These are phyloP conservation scores for Ziziphus jujuba DNA, from an alignment of 306 rosid genomes.

Conservation along the genomic window DNA sequence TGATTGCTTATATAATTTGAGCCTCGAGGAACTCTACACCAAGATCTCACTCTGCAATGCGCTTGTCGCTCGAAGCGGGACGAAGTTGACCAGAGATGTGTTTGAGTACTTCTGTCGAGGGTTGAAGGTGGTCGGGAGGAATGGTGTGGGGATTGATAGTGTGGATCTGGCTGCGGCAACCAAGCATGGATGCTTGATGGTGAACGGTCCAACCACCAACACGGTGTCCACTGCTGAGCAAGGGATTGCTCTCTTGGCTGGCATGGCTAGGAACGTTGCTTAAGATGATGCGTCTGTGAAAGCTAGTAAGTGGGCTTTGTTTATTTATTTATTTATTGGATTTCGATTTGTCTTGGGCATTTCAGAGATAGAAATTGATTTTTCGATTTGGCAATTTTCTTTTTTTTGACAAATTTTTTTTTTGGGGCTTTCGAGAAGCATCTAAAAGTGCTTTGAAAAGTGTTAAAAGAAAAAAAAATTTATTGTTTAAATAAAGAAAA, in stretches of 20 bases:
- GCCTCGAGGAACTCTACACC: conserved; percentile 84
- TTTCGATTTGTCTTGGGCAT: neutral
- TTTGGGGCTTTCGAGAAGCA: conserved; percentile 1
- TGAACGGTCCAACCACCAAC: conserved; percentile 95
- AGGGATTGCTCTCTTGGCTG: conserved; percentile 86
- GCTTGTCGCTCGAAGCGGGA: conserved; percentile 87
- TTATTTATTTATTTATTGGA: neutral
- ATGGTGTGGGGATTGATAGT: too few relatives aligned
- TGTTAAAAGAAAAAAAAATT: neutral
- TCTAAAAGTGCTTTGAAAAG: neutral
- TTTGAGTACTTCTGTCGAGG: conserved; percentile 88
- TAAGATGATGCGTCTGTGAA: conserved; percentile 93
- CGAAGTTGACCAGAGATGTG: conserved; percentile 87
- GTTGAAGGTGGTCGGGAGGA: conserved; percentile 96
- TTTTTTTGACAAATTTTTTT: neutral
- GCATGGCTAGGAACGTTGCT: conserved; percentile 97
- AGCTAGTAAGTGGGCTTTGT: conserved; percentile 53
- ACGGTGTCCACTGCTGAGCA: conserved; percentile 97
- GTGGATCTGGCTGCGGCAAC: conserved; percentile 99
- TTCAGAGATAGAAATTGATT: too few relatives aligned
- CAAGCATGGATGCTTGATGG: conserved; percentile 90
- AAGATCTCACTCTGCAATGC: conserved; percentile 99
- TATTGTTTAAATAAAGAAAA: too few relatives aligned
- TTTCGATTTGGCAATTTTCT: neutral
- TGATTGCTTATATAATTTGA: conserved; percentile 79